A percentile compares a stretch with the other conserved stretches of the same genome.
Evolutionary conservation across 2,329 filamentous ascomycete species (phyloP).

Genomic region (Aspergillus sp.): DNA sequence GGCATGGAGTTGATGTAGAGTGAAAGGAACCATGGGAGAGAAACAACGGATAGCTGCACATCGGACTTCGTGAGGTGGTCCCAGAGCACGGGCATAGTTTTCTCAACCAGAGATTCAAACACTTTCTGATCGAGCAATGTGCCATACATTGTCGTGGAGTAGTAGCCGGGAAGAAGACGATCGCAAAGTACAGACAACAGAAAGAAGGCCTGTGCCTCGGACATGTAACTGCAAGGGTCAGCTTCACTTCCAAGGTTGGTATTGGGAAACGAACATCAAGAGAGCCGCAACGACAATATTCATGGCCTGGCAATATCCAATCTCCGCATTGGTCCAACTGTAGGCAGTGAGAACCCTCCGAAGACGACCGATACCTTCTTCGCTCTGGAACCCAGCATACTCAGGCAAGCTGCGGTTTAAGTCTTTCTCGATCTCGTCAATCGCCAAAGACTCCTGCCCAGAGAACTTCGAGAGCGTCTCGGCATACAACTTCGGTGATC

Average conservation of each 20-base stretch:
- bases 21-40: constrained; percentile 95
- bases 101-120: constrained; percentile 96
- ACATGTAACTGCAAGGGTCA: constrained; percentile 73
- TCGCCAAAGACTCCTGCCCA: constrained; percentile 86
- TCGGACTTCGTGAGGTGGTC: constrained; percentile 97
- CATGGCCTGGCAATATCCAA: constrained; percentile 99
- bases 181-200: constrained; percentile 89
- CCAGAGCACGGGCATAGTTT: constrained; percentile 98
- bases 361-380: constrained; percentile 88
- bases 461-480: constrained; percentile 83
- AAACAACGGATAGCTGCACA: constrained; percentile 95
- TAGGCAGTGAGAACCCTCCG: constrained; percentile 92
- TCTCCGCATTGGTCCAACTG: constrained; percentile 93
- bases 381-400: constrained; percentile 94
- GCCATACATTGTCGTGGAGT: constrained; percentile 98
- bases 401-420: constrained; percentile 94
- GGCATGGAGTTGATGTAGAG: constrained; percentile 99
- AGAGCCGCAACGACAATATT: constrained; percentile 98
- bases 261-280: constrained; percentile 66
- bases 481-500: constrained; percentile 78
- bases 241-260: neutral
- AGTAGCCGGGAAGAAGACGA: constrained; percentile 90
- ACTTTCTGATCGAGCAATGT: constrained; percentile 95
- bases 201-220: constrained; percentile 93
- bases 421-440: constrained; percentile 99